Base-by-base conservation (phyloP, 345 rosid genomes). In the Eucalyptus fibrosa region DNA sequence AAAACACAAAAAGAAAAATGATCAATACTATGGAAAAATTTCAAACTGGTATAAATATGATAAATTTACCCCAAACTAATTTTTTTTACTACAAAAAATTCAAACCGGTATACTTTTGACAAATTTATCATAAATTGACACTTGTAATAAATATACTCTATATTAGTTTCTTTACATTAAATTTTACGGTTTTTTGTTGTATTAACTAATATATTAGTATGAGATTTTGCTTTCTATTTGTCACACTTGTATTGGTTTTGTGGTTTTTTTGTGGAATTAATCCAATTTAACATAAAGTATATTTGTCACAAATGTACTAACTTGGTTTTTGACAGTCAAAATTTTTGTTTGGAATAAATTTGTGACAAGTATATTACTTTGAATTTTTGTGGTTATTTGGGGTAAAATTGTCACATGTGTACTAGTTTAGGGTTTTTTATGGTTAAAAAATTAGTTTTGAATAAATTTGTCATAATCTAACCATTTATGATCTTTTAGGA, bases 31-130 rank as follows among this genome's bases (percentile, higher is more conserved):
- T 0, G 0, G 0, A 53, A 50, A 53, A 19, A 53, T 19, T 0
- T 53, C 2, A 53, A 53, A 53, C 2, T 0, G 2, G 0, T 19
- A 8, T 2, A 53, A 0, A 0, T 19, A 0, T 53, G 1, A 53
- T 3, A 53, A 53, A 53, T 53, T 53, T 53, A 8, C 0, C 2
- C 0, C 0, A 53, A 53, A 53, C 0, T 19, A 19, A 7, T 53
- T 7, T 53, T 53, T 53, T 51, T 51, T 0, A 51, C 0, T 51
- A 51, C 23, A 17, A 53, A 53, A 51, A 19, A 1, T 0, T 53
- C 9, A 53, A 53, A 19, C 0, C 3, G 0, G 5, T 19, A 53
- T 53, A 19, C 24, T 0, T 53, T 19, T 53, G 1, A 51, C 1
- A 51, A 51, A 51, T 51, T 51, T 51, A 51, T 51, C 55, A 0